These are phyloP conservation scores for Cladophialophora immunda DNA, from an alignment of 2,329 filamentous ascomycete genomes.

Conservation along the genomic window DNA sequence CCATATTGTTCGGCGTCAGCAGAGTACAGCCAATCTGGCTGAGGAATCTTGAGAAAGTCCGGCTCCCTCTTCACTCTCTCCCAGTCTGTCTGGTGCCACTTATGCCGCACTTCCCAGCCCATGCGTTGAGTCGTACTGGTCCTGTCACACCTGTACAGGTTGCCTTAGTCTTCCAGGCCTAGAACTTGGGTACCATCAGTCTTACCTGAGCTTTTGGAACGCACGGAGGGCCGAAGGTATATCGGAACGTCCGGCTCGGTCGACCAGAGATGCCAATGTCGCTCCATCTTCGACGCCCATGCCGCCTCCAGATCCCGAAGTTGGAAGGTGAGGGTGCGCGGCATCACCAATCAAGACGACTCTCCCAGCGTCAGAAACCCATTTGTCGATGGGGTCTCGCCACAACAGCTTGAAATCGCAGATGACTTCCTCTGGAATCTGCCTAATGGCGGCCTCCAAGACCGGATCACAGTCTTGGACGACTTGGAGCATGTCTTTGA, in stretches of 20 bases:
- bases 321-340: too few species aligned
- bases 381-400: slow-evolving; percentile 23
- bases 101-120: slow-evolving; percentile 43
- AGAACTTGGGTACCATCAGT: too few species aligned
- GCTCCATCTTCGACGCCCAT: slow-evolving; percentile 39
- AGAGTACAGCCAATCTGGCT: slow-evolving; percentile 59
- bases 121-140: slow-evolving; percentile 60
- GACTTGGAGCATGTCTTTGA: slow-evolving; percentile 60
- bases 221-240: slow-evolving; percentile 8
- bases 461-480: slow-evolving; percentile 60
- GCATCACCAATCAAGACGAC: slow-evolving; percentile 30
- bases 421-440: slow-evolving; percentile 41
- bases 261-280: slow-evolving; percentile 36
- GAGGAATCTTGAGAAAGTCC: slow-evolving; percentile 56
- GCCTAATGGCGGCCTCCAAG: slow-evolving; percentile 4
- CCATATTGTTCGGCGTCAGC: slow-evolving; percentile 60
- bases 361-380: slow-evolving; percentile 40
- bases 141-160: slow-evolving; percentile 44
- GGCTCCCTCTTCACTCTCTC: slow-evolving; percentile 52
- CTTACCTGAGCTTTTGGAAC: slow-evolving; percentile 18
- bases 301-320: slow-evolving; percentile 26
- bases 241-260: slow-evolving; percentile 5
- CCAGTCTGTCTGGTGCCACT: slow-evolving; percentile 63
- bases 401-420: slow-evolving; percentile 44
- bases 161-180: too few species aligned